Evolutionary conservation across 805 yeast genomes (phyloP), one percentile per base, ranked within the genome.

Genomic region (Lipomyces starkeyi): DNA sequence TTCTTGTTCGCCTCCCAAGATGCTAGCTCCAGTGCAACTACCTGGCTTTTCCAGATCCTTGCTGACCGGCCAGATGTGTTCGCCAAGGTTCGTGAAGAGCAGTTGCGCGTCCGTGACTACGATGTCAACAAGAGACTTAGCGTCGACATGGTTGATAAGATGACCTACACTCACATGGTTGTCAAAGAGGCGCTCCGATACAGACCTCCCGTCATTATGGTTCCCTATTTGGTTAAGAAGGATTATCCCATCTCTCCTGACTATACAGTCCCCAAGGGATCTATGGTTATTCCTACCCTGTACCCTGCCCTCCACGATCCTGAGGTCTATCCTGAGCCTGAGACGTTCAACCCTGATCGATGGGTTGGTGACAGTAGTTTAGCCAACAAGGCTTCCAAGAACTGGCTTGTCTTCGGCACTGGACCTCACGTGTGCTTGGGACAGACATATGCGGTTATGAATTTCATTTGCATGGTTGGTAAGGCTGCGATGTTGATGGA

Each of bases 121-220:
- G 93, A 94, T 78, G 90, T 91, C 65, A 76, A 79, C 71, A 82
- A 79, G 63, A 88, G 83, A 58, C 83, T 94, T 69, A 80, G 85
- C 60, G 83, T 91, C 66, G 93, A 89, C 27, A 80, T 95, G 78
- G 89, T 95, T 71, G 95, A 91, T 72, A 76, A 88, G 74, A 95
- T 95, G 99, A 83, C 80, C 34, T 95, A 92, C 83, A 94, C 99
- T 22, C 84, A 85, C 75, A 87, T 87, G 89, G 97, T 91, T 71
- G 97, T 95, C 70, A 91, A 88, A 81, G 99, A 95, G 83, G 83
- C 95, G 64, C 86, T 95, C 74, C 89, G 99, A 79, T 91, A 90
- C 83, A 89, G 98, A 81, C 99, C 99, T 34, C 99, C 99, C 2
- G 99, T 95, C 70, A 77, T 93, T 66, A 95, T 95, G 99, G 98